These are phyloP conservation scores for Termitomyces sp. DNA, from an alignment of 768 basidiomycete genomes.

Conservation along the genomic window DNA sequence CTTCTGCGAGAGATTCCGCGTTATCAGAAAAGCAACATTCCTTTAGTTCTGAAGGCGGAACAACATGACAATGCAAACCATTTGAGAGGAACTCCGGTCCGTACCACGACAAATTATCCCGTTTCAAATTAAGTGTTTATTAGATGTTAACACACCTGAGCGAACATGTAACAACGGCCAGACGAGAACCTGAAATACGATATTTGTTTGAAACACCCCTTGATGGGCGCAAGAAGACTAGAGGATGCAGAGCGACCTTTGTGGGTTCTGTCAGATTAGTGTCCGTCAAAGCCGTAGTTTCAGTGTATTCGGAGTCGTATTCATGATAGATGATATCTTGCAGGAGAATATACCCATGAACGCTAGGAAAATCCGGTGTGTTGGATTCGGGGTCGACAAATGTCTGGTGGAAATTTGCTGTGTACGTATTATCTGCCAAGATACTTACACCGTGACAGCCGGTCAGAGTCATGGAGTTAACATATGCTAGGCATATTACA, in stretches of 20 bases:
- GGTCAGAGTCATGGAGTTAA: not conserved
- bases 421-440: not conserved
- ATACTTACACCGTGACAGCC: not conserved
- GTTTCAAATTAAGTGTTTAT: not conserved
- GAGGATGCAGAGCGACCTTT: not conserved
- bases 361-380: not conserved
- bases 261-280: not conserved
- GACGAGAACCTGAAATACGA: not conserved
- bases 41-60: not conserved
- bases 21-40: constrained; percentile 3
- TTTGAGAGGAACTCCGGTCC: not conserved
- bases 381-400: not conserved
- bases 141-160: not conserved
- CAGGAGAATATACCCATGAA: not conserved
- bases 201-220: not conserved
- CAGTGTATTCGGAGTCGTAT: not conserved
- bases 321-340: not conserved
- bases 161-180: not conserved
- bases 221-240: not conserved
- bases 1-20: not conserved
- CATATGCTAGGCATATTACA: too few species aligned
- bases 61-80: not conserved
- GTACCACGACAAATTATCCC: not conserved
- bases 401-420: not conserved
- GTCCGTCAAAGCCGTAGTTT: not conserved